phyloP scores from a whole-genome alignment of 495 filamentous ascomycete species.

The Aspergillus steynii region DNA sequence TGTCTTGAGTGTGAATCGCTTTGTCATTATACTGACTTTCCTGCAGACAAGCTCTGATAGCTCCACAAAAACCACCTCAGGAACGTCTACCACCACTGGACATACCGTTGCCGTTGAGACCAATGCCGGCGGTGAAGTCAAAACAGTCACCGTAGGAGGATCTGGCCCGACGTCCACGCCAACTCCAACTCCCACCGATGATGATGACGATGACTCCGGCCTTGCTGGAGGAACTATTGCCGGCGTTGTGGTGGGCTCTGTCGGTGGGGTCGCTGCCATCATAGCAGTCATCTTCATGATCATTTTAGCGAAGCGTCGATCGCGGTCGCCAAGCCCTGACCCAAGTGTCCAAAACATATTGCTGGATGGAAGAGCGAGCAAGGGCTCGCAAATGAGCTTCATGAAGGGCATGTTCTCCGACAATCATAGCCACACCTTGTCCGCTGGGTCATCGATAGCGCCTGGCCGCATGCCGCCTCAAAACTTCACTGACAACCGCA shows the following conservation, averaged over 20 bases:
- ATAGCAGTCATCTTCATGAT: conserved; percentile 42
- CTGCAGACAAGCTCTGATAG: conserved; percentile 11
- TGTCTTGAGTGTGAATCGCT: too few species aligned
- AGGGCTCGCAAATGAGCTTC: conserved; percentile 49
- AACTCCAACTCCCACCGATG: conserved; percentile 16
- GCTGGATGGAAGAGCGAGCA: conserved; percentile 43
- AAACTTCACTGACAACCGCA: conserved; percentile 47
- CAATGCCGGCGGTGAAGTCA: conserved; percentile 43
- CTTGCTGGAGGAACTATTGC: conserved; percentile 43
- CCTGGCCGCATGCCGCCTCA: conserved; percentile 20
- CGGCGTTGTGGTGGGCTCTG: conserved; percentile 50
- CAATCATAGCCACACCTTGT: conserved; percentile 43
- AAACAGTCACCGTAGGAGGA: conserved; percentile 53
- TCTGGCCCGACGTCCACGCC: conserved; percentile 32
- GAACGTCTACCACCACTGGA: conserved; percentile 37
- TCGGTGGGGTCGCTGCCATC: conserved; percentile 45
- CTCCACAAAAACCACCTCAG: conserved; percentile 20
- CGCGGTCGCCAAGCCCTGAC: conserved; percentile 31
- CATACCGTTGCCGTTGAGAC: conserved; percentile 41
- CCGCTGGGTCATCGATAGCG: conserved; percentile 29
- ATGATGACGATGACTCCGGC: conserved; percentile 24
- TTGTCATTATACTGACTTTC: conserved; percentile 6
- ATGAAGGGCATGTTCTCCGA: conserved; percentile 40
- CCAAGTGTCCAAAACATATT: conserved; percentile 35
- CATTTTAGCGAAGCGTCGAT: conserved; percentile 44